Percentiles rank a stretch among this genome's conserved stretches.
These are phyloP conservation scores for Jacaranda copaia DNA, from an alignment of 257 asterid genomes.

Conservation along the genomic window DNA sequence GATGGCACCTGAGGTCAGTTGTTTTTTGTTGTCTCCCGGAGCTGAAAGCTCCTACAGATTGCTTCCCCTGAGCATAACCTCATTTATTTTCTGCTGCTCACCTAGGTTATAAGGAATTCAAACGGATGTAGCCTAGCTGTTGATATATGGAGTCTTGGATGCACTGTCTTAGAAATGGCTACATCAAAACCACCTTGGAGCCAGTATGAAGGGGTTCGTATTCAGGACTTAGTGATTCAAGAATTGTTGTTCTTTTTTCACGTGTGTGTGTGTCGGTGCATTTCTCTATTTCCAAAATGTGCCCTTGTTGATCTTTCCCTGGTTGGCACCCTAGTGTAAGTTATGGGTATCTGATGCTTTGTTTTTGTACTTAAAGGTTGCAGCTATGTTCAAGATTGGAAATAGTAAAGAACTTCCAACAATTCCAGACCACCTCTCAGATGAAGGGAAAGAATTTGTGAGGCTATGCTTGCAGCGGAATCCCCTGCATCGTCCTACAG, in stretches of 20 bases:
- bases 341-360: slow-evolving; percentile 36
- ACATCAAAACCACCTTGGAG: slow-evolving; percentile 98
- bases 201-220: slow-evolving; percentile 98
- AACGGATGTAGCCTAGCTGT: slow-evolving; percentile 96
- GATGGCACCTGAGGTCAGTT: slow-evolving; percentile 99
- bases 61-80: slow-evolving; percentile 11
- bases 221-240: slow-evolving; percentile 34
- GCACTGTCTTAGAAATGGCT: slow-evolving; percentile 99
- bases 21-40: slow-evolving; percentile 14
- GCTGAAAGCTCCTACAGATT: slow-evolving; percentile 12
- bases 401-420: slow-evolving; percentile 95
- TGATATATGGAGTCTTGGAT: slow-evolving; percentile 99
- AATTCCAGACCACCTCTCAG: slow-evolving; percentile 86
- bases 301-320: background rate
- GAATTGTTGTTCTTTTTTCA: slow-evolving; percentile 13
- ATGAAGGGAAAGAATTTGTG: slow-evolving; percentile 93
- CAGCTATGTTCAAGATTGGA: slow-evolving; percentile 99
- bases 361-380: slow-evolving; percentile 68
- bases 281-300: background rate
- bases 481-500: slow-evolving; percentile 87
- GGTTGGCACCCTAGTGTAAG: background rate
- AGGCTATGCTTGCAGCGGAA: slow-evolving; percentile 88
- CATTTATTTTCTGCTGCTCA: slow-evolving; percentile 26
- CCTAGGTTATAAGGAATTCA: slow-evolving; percentile 73
- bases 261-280: background rate